Percentiles rank a stretch among this genome's conserved stretches.
phyloP scores from a whole-genome alignment of 371 early-diverging fungal species.

The Syncephalastrum contaminatum region DNA sequence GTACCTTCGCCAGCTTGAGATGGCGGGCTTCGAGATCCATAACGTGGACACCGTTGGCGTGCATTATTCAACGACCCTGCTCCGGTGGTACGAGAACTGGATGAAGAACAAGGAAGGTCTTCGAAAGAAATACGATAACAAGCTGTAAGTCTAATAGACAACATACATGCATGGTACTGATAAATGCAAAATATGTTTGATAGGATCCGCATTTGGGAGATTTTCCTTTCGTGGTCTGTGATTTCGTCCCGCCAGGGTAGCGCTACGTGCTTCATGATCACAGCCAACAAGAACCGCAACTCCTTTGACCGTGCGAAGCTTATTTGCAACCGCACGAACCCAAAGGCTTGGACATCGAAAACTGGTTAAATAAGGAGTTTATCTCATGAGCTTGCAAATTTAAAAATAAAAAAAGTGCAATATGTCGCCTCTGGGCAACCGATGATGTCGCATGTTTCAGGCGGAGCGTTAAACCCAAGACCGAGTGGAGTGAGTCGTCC shows the following conservation, averaged over 20 bases:
- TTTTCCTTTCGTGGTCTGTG: constrained; percentile 96
- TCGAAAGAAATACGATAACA: constrained; percentile 81
- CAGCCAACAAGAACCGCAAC: constrained; percentile 95
- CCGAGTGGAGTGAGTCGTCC: too few relatives aligned
- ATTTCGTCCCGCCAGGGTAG: constrained; percentile 94
- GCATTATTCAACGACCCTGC: constrained; percentile 95
- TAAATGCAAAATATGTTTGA: background rate
- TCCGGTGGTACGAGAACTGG: constrained; percentile 98
- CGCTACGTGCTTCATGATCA: constrained; percentile 95
- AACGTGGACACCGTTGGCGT: constrained; percentile 91
- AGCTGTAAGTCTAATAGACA: constrained; percentile 53
- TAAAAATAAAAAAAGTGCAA: too few relatives aligned
- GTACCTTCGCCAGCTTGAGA: constrained; percentile 88
- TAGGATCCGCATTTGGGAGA: constrained; percentile 80
- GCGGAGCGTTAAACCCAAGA: too few relatives aligned
- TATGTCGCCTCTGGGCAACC: too few relatives aligned
- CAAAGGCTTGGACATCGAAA: constrained; percentile 4
- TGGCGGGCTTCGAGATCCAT: constrained; percentile 90
- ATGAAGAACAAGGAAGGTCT: constrained; percentile 86
- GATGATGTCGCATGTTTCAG: too few relatives aligned
- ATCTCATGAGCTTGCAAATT: too few relatives aligned
- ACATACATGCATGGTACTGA: background rate
- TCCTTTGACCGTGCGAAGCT: constrained; percentile 79
- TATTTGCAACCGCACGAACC: constrained; percentile 52
- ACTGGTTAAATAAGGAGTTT: too few relatives aligned